Percentiles rank a stretch among this genome's conserved stretches.
Evolutionary conservation across 2,329 filamentous ascomycete species (phyloP).

Genomic region (Botryotinia narcissicola): DNA sequence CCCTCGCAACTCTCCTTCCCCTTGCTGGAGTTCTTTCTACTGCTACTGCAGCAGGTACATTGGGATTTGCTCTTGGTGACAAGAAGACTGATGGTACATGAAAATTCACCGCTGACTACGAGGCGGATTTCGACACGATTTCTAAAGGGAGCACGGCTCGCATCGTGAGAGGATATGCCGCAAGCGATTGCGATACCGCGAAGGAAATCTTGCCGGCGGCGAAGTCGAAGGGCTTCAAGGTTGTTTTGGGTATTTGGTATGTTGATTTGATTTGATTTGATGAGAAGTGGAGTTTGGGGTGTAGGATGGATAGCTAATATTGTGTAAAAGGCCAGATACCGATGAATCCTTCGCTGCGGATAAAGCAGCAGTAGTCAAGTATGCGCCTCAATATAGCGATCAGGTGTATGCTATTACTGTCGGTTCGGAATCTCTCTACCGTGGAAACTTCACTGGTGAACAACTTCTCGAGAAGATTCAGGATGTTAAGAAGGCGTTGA

Average conservation of each 20-base stretch:
- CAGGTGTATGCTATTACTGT: slow-evolving; percentile 68
- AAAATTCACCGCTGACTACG: slow-evolving; percentile 62
- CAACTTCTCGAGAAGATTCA: slow-evolving; percentile 61
- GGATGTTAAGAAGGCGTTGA: slow-evolving; percentile 55
- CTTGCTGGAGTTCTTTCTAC: slow-evolving; percentile 47
- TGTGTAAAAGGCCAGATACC: slow-evolving; percentile 53
- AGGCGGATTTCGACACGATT: slow-evolving; percentile 62
- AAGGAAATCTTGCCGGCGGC: slow-evolving; percentile 63
- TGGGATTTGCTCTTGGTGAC: slow-evolving; percentile 66
- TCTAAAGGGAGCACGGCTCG: slow-evolving; percentile 44
- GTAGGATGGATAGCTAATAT: neutral
- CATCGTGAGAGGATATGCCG: slow-evolving; percentile 65
- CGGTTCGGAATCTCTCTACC: slow-evolving; percentile 69
- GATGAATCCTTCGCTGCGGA: slow-evolving; percentile 61
- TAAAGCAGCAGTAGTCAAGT: slow-evolving; percentile 54
- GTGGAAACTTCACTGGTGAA: slow-evolving; percentile 61
- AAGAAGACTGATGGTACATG: slow-evolving; percentile 60
- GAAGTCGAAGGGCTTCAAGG: slow-evolving; percentile 61
- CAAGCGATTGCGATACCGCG: slow-evolving; percentile 63
- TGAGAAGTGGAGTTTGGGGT: neutral
- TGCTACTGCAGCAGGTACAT: slow-evolving; percentile 47
- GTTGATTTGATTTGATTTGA: slow-evolving; percentile 27
- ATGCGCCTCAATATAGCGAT: slow-evolving; percentile 50
- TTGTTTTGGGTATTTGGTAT: slow-evolving; percentile 69
- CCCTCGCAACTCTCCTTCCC: slow-evolving; percentile 28